phyloP scores from a whole-genome alignment of 1,139 yeast species.

The Candida sojae region DNA sequence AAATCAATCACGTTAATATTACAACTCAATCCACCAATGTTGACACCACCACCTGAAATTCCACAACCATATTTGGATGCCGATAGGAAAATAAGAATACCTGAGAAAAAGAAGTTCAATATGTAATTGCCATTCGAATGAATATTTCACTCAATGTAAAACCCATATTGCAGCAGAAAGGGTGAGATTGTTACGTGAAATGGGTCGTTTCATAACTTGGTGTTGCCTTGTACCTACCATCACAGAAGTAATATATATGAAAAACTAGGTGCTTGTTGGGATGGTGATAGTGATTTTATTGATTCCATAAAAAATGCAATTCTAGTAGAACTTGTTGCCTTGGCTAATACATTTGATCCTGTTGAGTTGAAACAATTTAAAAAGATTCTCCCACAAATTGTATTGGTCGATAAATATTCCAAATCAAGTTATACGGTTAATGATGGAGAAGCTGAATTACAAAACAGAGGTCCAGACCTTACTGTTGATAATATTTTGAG shows the following conservation, averaged over 20 bases:
- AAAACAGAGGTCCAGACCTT: constrained; percentile 3
- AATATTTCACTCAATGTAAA: constrained; percentile 37
- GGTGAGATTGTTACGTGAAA: constrained; percentile 35
- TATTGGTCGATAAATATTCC: constrained; percentile 15
- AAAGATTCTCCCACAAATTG: constrained; percentile 21
- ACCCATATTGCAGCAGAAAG: constrained; percentile 43
- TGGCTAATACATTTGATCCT: constrained; percentile 20
- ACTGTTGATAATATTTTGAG: constrained; percentile 13
- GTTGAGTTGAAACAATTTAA: constrained; percentile 16
- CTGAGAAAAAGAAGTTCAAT: constrained; percentile 32
- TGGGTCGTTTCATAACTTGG: constrained; percentile 44
- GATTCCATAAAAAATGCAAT: constrained; percentile 22
- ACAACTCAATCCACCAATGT: constrained; percentile 13
- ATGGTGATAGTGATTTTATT: constrained; percentile 14
- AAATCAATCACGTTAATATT: constrained; percentile 21
- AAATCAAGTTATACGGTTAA: constrained; percentile 11
- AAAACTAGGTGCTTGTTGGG: constrained; percentile 24
- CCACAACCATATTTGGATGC: constrained; percentile 46
- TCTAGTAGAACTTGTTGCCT: constrained; percentile 23
- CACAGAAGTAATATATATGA: constrained; percentile 24
- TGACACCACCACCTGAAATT: constrained; percentile 34
- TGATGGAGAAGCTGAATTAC: constrained; percentile 8
- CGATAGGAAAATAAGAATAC: constrained; percentile 36
- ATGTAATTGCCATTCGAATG: constrained; percentile 32
- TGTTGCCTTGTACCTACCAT: constrained; percentile 22